phyloP scores from a whole-genome alignment of 495 filamentous ascomycete species.

The Hyaloscypha hepaticicola region DNA sequence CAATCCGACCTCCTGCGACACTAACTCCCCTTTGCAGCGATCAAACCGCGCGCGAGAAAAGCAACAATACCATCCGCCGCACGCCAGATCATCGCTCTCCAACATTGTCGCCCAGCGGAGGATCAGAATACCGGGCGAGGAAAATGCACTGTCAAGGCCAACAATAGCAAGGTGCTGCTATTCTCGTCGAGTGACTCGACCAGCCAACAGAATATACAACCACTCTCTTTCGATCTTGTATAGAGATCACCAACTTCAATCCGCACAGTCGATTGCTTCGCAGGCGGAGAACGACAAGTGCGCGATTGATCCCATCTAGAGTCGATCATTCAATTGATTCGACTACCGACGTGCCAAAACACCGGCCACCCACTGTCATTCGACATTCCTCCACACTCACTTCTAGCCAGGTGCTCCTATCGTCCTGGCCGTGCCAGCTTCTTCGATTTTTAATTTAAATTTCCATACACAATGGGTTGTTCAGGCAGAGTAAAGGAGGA shows the following conservation, averaged over 20 bases:
- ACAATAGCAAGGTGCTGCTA: conserved; percentile 26
- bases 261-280: conserved; percentile 50
- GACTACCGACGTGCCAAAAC: conserved; percentile 5
- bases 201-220: not conserved
- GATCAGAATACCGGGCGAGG: conserved; percentile 4
- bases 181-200: conserved; percentile 13
- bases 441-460: conserved; percentile 19
- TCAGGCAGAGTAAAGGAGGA: conserved; percentile 65
- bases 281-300: conserved; percentile 44
- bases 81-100: not conserved
- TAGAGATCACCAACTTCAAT: conserved; percentile 5
- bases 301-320: conserved; percentile 9
- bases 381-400: not conserved
- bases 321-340: conserved; percentile 8
- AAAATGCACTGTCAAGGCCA: conserved; percentile 12
- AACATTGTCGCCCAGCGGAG: conserved; percentile 2
- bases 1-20: conserved; percentile 26
- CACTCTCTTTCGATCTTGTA: conserved; percentile 3
- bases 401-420: conserved; percentile 25
- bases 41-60: conserved; percentile 27
- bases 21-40: conserved; percentile 22
- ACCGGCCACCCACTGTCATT: conserved; percentile 14
- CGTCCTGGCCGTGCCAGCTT: conserved; percentile 21
- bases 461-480: conserved; percentile 65
- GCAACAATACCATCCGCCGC: conserved; percentile 4